Evolutionary conservation across 1,284 basidiomycete genomes (phyloP).

Genomic region (Cerioporus squamosus): DNA sequence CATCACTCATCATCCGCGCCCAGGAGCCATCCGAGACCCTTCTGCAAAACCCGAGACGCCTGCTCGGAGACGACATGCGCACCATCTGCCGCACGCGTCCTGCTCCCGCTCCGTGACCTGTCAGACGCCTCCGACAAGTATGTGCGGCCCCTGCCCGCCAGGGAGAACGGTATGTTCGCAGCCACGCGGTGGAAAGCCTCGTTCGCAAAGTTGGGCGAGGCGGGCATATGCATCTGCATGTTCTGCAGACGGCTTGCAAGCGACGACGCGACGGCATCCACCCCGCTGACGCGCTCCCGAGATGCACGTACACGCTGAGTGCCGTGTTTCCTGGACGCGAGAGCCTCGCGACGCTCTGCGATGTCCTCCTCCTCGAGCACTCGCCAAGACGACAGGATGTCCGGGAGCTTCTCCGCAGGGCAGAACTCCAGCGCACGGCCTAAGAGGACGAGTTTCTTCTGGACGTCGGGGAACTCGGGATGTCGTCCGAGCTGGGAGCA

Average conservation of each 20-base stretch:
- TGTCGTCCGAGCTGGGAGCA: slow-evolving; percentile 87
- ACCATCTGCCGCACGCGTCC: slow-evolving; percentile 48
- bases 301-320: slow-evolving; percentile 9
- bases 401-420: slow-evolving; percentile 76
- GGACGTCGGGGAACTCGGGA: slow-evolving; percentile 70
- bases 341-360: slow-evolving; percentile 40
- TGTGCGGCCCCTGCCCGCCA: slow-evolving; percentile 52
- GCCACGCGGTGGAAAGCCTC: slow-evolving; percentile 72
- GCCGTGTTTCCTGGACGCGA: slow-evolving; percentile 5
- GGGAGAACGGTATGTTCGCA: slow-evolving; percentile 75
- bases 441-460: slow-evolving; percentile 71
- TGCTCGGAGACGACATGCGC: slow-evolving; percentile 63
- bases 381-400: slow-evolving; percentile 77
- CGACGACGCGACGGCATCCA: slow-evolving; percentile 40
- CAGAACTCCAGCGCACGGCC: slow-evolving; percentile 88
- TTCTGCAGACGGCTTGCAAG: slow-evolving; percentile 60
- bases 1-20: slow-evolving; percentile 57
- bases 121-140: slow-evolving; percentile 46
- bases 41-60: slow-evolving; percentile 74
- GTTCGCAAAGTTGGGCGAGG: slow-evolving; percentile 73
- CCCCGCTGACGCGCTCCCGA: slow-evolving; percentile 12
- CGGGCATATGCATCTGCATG: slow-evolving; percentile 52
- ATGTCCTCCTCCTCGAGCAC: slow-evolving; percentile 68
- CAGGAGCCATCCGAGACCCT: slow-evolving; percentile 87
- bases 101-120: slow-evolving; percentile 45